Base-by-base conservation (phyloP, 140 eudicot species). In the Ambrosia hybrid region DNA sequence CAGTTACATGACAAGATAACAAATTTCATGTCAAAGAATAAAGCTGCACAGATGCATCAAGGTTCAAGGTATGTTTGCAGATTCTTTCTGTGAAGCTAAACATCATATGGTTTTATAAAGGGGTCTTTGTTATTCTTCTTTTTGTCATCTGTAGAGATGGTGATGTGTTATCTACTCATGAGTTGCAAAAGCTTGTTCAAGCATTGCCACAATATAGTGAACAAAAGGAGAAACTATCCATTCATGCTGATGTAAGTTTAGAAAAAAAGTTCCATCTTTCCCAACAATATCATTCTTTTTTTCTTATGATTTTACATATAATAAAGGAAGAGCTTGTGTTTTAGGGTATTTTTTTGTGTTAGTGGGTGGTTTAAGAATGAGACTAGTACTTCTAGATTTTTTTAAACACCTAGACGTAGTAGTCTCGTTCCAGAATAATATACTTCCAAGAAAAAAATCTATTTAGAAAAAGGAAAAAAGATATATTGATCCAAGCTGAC, bases 131-230 rank as follows among this genome's bases (percentile, higher is more conserved):
- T 53, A 13, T 66, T 55, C 39, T 57, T 26, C 3, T 30, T 64
- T 46, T 21, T 60, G 34, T 11, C 36, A 6, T 37, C 39, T 52
- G 59, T 69, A 92, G 96, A 80, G 87, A 78, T 68, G 85, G 95
- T 45, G 85, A 85, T 69, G 89, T 85, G 67, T 64, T 93, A 73
- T 93, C 98, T n/a, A 87, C 93, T 75, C 86, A 85, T 4, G 98
- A 92, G 67, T 77, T 93, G 85, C 93, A 85, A 77, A 87, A 79
- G 85, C 82, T 93, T 95, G 96, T 93, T 51, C 96, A 89, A 79
- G 95, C 96, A 62, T 86, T 93, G 84, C 98, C 98, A 68, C 96
- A 93, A 66, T 89, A 93, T 62, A 87, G 86, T 70, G 98, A 93
- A 82, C 96, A 93, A 80, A 85, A 85, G 63, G 96, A 93, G 33